A percentile compares a stretch with the other conserved stretches of the same genome.
Evolutionary conservation across 2,329 filamentous ascomycete genomes (phyloP).

Genomic region (Aureobasidium vineae): DNA sequence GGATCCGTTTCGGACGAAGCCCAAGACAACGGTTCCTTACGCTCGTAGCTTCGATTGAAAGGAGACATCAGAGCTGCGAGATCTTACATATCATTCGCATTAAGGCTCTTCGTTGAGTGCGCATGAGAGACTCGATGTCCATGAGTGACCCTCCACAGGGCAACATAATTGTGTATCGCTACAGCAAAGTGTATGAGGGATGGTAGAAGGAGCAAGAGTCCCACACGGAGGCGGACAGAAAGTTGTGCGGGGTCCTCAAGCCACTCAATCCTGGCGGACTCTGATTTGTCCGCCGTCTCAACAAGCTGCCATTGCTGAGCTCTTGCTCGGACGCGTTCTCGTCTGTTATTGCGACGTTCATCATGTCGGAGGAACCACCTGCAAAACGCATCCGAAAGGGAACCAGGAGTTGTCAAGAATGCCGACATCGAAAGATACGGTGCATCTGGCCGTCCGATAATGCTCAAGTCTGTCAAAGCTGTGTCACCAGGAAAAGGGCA

Average conservation of each 20-base stretch:
- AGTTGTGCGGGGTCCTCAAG: background rate
- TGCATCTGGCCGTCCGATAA: conserved; percentile 35
- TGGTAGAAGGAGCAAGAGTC: no score
- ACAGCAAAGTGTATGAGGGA: background rate
- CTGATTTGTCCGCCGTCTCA: conserved; percentile 2
- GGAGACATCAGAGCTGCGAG: background rate
- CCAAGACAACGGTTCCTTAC: background rate
- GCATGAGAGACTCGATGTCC: no score
- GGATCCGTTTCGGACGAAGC: conserved; percentile 18
- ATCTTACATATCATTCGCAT: no score
- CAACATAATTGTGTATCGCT: background rate
- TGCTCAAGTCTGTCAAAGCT: conserved; percentile 32
- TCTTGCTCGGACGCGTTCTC: background rate
- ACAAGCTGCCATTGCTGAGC: background rate
- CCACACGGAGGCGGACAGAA: background rate
- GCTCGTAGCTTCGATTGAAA: background rate
- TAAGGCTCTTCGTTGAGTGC: no score
- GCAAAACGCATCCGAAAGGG: conserved; percentile 35
- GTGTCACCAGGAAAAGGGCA: conserved; percentile 28
- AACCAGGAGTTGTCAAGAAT: conserved; percentile 37
- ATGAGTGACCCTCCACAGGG: no score
- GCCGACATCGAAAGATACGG: conserved; percentile 36
- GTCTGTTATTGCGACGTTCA: background rate
- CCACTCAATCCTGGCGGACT: background rate
- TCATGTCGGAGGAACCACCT: conserved; percentile 23